Evolutionary conservation across 2,329 filamentous ascomycete genomes (phyloP).

Genomic region (Alternaria ethzedia): DNA sequence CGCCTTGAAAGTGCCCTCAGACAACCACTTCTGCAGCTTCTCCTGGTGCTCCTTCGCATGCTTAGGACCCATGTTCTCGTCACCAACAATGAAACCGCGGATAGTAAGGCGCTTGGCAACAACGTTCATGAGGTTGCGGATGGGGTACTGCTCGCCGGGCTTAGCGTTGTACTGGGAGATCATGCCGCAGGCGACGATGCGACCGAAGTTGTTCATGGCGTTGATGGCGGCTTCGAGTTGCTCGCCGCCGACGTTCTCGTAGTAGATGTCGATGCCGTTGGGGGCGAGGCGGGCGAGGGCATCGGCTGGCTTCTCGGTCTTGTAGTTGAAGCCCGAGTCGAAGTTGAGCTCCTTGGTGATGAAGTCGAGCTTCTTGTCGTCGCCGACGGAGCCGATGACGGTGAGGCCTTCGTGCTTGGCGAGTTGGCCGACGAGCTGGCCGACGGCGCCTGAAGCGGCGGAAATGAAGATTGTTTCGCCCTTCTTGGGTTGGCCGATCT

Average conservation of each 20-base stretch:
- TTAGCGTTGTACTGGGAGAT: slow-evolving; percentile 78
- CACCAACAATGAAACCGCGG: slow-evolving; percentile 76
- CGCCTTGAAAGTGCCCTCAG: slow-evolving; percentile 75
- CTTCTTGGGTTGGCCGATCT: slow-evolving; percentile 76
- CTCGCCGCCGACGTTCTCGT: slow-evolving; percentile 80
- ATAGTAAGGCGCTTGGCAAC: slow-evolving; percentile 73
- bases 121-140: slow-evolving; percentile 70
- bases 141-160: slow-evolving; percentile 64
- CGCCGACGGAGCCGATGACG: slow-evolving; percentile 81
- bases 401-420: slow-evolving; percentile 80
- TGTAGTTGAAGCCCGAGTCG: slow-evolving; percentile 85
- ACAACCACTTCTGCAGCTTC: slow-evolving; percentile 77
- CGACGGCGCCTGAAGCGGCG: slow-evolving; percentile 80
- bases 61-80: slow-evolving; percentile 69
- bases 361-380: slow-evolving; percentile 79
- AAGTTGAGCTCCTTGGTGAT: slow-evolving; percentile 73
- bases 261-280: slow-evolving; percentile 82
- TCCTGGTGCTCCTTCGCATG: slow-evolving; percentile 76
- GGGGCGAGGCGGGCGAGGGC: slow-evolving; percentile 75
- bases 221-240: slow-evolving; percentile 72
- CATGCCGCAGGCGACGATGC: slow-evolving; percentile 68
- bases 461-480: slow-evolving; percentile 84
- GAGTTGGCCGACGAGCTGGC: slow-evolving; percentile 81
- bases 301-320: slow-evolving; percentile 74
- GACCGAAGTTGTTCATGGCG: slow-evolving; percentile 68